Evolutionary conservation across 768 basidiomycete species (phyloP), one percentile per base, ranked within the genome.

Genomic region (Tylopilus plumbeoviolaceoides): DNA sequence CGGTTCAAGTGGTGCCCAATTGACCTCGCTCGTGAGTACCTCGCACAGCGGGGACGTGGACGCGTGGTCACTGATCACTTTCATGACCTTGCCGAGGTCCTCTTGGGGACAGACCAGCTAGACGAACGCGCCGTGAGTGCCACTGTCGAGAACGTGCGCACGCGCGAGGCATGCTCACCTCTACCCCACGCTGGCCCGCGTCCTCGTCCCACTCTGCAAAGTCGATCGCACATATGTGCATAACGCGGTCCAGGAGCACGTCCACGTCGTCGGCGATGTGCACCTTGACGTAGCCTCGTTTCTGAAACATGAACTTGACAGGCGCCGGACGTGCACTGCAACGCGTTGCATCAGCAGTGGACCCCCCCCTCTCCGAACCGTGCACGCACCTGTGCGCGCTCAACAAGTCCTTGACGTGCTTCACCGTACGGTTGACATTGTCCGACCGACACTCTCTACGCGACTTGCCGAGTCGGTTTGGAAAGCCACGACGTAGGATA

Each of bases 231-330:
- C 71, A 75, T 7, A 72, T 66, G 23, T 69, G 63, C 48, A 80
- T 59, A 18, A 74, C 74, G 14, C 53, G 51, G 21, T 79, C 75
- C 44, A 80, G 64, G 8, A 81, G 63, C 35, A 48, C 41, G 23
- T 66, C 54, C 54, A 71, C 67, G 21, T 67, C 67, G 50, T 68
- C 63, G 18, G 70, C 69, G 10, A 78, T 53, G 15, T 72, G 60
- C 17, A 83, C 72, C 50, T 70, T 74, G 31, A 87, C 74, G 49
- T 72, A 72, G 17, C 84, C 85, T 62, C 74, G 71, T 27, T 79
- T 74, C 52, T 73, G 70, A 59, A 87, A 87, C 75, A 86, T 79
- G 63, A 80, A 87, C 56, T 77, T 79, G 23, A 87, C 84, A 0
- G 84, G 78, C 3, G 85, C 73, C 36, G 82, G 70, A 35, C 79